These are phyloP conservation scores for Cytospora schulzeri DNA, from an alignment of 2,329 filamentous ascomycete genomes.

Conservation along the genomic window DNA sequence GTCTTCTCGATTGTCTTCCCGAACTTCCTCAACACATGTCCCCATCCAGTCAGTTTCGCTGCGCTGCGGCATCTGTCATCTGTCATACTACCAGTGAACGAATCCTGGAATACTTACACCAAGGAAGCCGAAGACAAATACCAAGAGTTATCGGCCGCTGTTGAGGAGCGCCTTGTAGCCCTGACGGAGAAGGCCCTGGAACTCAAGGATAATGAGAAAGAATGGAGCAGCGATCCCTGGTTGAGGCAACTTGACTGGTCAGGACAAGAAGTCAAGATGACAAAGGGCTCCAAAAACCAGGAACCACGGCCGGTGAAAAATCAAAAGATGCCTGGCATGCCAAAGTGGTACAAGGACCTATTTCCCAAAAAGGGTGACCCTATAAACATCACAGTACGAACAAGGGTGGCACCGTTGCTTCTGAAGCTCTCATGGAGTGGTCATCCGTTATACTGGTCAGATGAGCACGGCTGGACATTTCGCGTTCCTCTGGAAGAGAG, in stretches of 20 bases:
- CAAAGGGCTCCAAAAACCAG: slow-evolving; percentile 89
- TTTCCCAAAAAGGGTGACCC: slow-evolving; percentile 68
- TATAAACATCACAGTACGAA: slow-evolving; percentile 82
- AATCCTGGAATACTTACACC: slow-evolving; percentile 85
- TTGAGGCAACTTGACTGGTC: slow-evolving; percentile 93
- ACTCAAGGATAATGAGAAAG: slow-evolving; percentile 67
- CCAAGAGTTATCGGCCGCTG: slow-evolving; percentile 71
- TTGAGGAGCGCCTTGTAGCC: slow-evolving; percentile 72
- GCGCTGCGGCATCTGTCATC: slow-evolving; percentile 90
- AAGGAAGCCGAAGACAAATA: slow-evolving; percentile 84
- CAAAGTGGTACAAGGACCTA: slow-evolving; percentile 93
- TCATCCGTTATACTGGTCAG: slow-evolving; percentile 88
- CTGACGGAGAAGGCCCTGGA: slow-evolving; percentile 78
- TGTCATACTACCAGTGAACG: slow-evolving; percentile 87
- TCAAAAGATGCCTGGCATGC: slow-evolving; percentile 94
- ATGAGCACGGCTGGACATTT: slow-evolving; percentile 92
- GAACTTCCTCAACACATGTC: slow-evolving; percentile 84
- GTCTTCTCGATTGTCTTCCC: slow-evolving; percentile 95
- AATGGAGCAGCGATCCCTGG: slow-evolving; percentile 85
- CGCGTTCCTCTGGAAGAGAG: slow-evolving; percentile 66
- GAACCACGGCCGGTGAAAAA: slow-evolving; percentile 74
- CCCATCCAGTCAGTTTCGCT: slow-evolving; percentile 95
- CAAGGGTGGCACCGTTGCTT: slow-evolving; percentile 82
- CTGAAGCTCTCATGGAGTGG: slow-evolving; percentile 87
- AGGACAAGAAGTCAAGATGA: slow-evolving; percentile 87